Evolutionary conservation across 495 filamentous ascomycete species (phyloP).

Genomic region (Mytilinidion resinicola): DNA sequence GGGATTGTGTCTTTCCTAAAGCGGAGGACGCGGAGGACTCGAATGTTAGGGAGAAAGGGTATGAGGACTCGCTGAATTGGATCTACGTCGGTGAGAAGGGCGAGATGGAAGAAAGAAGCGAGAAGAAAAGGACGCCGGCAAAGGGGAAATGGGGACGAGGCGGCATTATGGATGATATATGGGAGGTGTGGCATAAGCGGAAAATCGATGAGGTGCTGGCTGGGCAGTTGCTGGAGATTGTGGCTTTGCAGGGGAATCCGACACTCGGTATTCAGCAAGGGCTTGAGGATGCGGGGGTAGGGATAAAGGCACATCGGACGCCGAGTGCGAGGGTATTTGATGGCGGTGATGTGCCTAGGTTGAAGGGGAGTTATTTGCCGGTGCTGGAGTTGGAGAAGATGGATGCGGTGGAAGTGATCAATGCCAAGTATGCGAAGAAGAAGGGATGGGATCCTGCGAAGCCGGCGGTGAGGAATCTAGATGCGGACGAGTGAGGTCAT

Average conservation of each 20-base stretch:
- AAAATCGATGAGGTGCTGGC: slow-evolving; percentile 88
- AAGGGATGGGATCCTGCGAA: slow-evolving; percentile 45
- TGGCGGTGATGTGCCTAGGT: slow-evolving; percentile 55
- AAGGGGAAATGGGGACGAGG: slow-evolving; percentile 54
- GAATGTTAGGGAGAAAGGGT: slow-evolving; percentile 40
- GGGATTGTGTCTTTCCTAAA: slow-evolving; percentile 84
- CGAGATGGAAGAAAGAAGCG: slow-evolving; percentile 32
- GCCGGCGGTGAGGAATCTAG: neutral
- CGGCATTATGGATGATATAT: slow-evolving; percentile 67
- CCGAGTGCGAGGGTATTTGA: slow-evolving; percentile 56
- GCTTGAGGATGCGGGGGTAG: slow-evolving; percentile 16
- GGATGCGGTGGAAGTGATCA: slow-evolving; percentile 61
- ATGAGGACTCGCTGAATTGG: slow-evolving; percentile 68
- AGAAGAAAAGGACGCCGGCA: slow-evolving; percentile 36
- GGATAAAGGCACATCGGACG: slow-evolving; percentile 18
- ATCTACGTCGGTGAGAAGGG: slow-evolving; percentile 60
- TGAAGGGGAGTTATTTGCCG: slow-evolving; percentile 62
- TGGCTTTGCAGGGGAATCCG: slow-evolving; percentile 47
- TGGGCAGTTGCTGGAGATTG: slow-evolving; percentile 56
- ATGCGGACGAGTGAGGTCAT: neutral
- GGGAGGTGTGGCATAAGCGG: slow-evolving; percentile 70
- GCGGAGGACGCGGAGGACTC: slow-evolving; percentile 21
- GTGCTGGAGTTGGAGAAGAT: slow-evolving; percentile 58
- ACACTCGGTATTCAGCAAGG: slow-evolving; percentile 11
- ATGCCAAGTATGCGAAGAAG: slow-evolving; percentile 64